Base-by-base conservation (phyloP, 2,329 filamentous ascomycete genomes). In the Cercospora zeae-maydis region DNA sequence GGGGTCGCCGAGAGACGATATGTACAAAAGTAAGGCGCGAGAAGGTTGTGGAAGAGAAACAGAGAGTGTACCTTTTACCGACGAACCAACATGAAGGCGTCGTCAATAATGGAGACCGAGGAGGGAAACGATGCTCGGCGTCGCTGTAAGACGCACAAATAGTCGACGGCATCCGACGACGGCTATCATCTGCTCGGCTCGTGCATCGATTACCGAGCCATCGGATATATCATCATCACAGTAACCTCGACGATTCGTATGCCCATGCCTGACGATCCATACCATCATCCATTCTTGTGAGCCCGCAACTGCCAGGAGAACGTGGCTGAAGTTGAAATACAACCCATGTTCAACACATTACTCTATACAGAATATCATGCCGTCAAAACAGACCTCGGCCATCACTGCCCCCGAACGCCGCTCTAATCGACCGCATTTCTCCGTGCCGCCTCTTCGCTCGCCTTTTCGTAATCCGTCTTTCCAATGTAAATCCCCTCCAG, bases 401-500 rank as follows among this genome's bases (percentile, higher is more conserved):
- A 27, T 8, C 42, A 19, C 42, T 47, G 11, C 42, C 34, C 42
- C 34, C 19, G 5, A 49, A 56, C 21, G 14, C 36, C 19, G 8
- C 37, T 27, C 30, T 52, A 61, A 24, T 60, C 62, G 24, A 30
- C 36, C 31, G 65, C 66, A 63, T 88, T 89, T 68, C 87, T 80
- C 61, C 75, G 76, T 58, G 81, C 78, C 2, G 87, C 87, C 65
- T 84, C 85, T 63, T 85, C 81, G 19, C 88, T 85, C 1, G 86
- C 86, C 49, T 78, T 76, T 58, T 85, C 77, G 83, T 84, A 88
- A 70, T 81, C 81, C 11, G 81, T 82, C 54, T 75, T 77, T 19
- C 74, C 81, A 58, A 88, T 82, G 66, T 86, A 88, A 3, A 82
- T 69, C 0, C 78, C 80, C 70, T 88, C 86, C 53, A 85, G 82